Evolutionary conservation across 768 basidiomycete species (phyloP), one percentile per base, ranked within the genome.

Genomic region (Rhizopogon salebrosus): DNA sequence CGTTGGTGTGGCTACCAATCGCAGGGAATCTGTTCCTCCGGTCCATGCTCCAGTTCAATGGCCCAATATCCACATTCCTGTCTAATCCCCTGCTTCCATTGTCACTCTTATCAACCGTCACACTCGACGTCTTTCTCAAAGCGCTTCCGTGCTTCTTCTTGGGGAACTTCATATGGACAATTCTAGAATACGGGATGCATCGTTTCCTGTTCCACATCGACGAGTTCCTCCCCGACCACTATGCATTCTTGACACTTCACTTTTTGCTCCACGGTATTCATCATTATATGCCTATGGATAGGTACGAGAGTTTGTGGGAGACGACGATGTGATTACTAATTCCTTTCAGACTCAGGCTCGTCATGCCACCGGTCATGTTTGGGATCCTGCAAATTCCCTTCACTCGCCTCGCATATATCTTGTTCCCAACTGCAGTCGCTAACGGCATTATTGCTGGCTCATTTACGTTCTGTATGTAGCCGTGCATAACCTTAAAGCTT

Each of bases 191-290:
- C 66, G 73, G 77, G 11, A 72, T 99, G 62, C 97, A 99, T 70
- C 87, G 97, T 38, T 98, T 98, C 82, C 72, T 99, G 46, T 99
- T 99, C 83, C 97, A 99, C 69, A 73, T 99, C 60, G 97, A 99
- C 64, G 77, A 83, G 8, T 69, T 77, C 62, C 80, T 99, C 20
- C 97, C 97, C 2, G 97, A 99, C 69, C 76, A 73, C 53, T 86
- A 87, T 5, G 71, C 73, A 48, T 90, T 87, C 70, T 76, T 98
- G 63, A 83, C 84, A 39, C 65, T 98, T 23, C 97, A 99, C 66
- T 99, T 99, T 72, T 66, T 91, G 62, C 75, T 92, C 65, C 97
- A 98, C 64, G 97, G 97, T 14, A 84, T 99, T 34, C 97, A 99
- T 65, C 97, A 99, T 69, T 99, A 95, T 64, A 75, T 99, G 57